Evolutionary conservation across 805 yeast genomes (phyloP), one percentile per base, ranked within the genome.

Genomic region (Jamesozyma lodderae): DNA sequence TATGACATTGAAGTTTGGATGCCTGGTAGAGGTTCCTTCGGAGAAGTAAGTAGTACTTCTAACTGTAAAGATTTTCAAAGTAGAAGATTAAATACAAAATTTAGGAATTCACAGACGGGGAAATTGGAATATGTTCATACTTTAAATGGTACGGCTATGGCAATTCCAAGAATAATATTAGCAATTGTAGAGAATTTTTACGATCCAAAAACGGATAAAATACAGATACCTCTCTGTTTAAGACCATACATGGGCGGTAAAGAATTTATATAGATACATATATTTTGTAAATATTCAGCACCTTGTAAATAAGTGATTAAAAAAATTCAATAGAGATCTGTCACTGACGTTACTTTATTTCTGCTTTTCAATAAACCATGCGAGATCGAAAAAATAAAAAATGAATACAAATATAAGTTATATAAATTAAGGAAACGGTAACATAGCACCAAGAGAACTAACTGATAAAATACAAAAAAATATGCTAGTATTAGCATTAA

Each of bases 1-100:
- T 85, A 78, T 55, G 98, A 92, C 51, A 84, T 88, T 41, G 98
- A 92, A 61, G 95, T 88, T 0, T 85, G 95, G 87, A 90, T 92
- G 97, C 97, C 97, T 0, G 96, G 97, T 2, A 73, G 96, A 50
- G 88, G 85, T 1, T 58, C 64, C 2, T 90, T 94, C 85, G 98
- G 98, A 4, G 98, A 92, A 57, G 69, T 92, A 23, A 78, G 94
- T 1, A 84, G 95, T 21, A 72, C 94, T 1, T 87, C 96, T 2
- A 90, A 88, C 55, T 92, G 98, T 59, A 74, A 86, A 3, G 96
- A 88, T 48, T 92, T 75, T 58, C 98, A 92, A 63, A 65, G 94
- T 6, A 71, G 95, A 59, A 71, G 97, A 51, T 68, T 92, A 48
- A 78, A 79, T 28, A 81, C 94, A 5, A 73, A 72, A 40, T 77